These are phyloP conservation scores for Malus hybrid DNA, from an alignment of 331 rosid species.

Conservation along the genomic window DNA sequence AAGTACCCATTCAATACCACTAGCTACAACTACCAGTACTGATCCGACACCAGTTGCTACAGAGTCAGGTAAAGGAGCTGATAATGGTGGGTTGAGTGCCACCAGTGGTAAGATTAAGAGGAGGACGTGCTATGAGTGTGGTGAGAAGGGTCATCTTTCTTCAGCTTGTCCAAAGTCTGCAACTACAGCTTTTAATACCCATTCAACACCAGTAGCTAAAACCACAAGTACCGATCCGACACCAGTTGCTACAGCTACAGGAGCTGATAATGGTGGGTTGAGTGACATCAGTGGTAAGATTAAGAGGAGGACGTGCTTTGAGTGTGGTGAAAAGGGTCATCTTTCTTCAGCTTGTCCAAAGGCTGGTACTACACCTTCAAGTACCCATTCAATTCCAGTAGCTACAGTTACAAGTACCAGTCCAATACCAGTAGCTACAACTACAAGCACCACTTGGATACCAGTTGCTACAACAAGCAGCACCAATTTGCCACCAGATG, in stretches of 20 bases:
- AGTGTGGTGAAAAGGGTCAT: constrained; percentile 88
- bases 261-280: constrained; percentile 2
- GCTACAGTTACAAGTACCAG: not conserved
- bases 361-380: not conserved
- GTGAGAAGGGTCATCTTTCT: constrained; percentile 73
- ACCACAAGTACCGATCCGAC: not conserved
- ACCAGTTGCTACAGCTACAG: constrained; percentile 2
- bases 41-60: not conserved
- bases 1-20: not conserved
- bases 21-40: not conserved
- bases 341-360: constrained; percentile 51
- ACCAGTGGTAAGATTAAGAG: constrained; percentile 60
- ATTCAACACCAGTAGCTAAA: not conserved
- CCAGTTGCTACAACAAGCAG: not conserved
- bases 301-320: constrained; percentile 72
- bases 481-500: not conserved
- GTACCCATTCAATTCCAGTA: not conserved
- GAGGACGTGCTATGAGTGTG: constrained; percentile 77
- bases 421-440: not conserved
- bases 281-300: constrained; percentile 42
- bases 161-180: constrained; percentile 17
- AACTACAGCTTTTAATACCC: not conserved
- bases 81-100: constrained; percentile 3
- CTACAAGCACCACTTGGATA: constrained; percentile 1
- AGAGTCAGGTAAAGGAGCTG: not conserved